phyloP scores from a whole-genome alignment of 345 rosid genomes.

The Euphorbia lathyris region DNA sequence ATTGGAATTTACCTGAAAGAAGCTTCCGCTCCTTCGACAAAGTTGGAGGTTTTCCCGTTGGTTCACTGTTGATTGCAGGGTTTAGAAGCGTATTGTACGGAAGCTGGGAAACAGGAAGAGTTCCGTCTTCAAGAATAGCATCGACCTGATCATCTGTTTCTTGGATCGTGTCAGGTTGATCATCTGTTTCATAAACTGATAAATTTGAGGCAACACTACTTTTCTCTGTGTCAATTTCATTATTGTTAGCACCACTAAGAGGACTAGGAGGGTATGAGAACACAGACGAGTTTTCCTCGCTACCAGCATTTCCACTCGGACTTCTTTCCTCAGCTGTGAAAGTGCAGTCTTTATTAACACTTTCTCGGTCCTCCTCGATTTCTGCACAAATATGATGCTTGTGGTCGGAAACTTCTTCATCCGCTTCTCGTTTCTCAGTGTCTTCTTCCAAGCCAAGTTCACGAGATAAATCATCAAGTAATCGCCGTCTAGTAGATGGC shows the following conservation, averaged over 20 bases:
- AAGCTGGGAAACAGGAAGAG: conserved; percentile 53
- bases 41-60: conserved; percentile 30
- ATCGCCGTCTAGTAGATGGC: conserved; percentile 52
- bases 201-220: conserved; percentile 59
- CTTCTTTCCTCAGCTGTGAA: conserved; percentile 45
- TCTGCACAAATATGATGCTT: conserved; percentile 23
- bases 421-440: conserved; percentile 25
- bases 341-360: conserved; percentile 24
- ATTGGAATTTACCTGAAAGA: conserved; percentile 72
- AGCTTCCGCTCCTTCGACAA: conserved; percentile 47
- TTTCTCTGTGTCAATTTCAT: conserved; percentile 62
- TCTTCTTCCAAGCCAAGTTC: conserved; percentile 53
- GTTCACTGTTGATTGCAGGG: conserved; percentile 28
- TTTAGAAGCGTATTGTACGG: conserved; percentile 34
- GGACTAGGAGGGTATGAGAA: conserved; percentile 57
- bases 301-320: conserved; percentile 36
- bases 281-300: conserved; percentile 60
- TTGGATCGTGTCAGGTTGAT: conserved; percentile 29
- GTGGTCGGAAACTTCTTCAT: conserved; percentile 22
- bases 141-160: conserved; percentile 43
- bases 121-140: conserved; percentile 35
- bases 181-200: conserved; percentile 43
- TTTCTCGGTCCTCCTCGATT: conserved; percentile 31
- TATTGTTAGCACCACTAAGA: conserved; percentile 43
- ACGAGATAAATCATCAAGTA: conserved; percentile 70